These are phyloP conservation scores for Ascoidea asiatica DNA, from an alignment of 805 yeast genomes.

Conservation along the genomic window DNA sequence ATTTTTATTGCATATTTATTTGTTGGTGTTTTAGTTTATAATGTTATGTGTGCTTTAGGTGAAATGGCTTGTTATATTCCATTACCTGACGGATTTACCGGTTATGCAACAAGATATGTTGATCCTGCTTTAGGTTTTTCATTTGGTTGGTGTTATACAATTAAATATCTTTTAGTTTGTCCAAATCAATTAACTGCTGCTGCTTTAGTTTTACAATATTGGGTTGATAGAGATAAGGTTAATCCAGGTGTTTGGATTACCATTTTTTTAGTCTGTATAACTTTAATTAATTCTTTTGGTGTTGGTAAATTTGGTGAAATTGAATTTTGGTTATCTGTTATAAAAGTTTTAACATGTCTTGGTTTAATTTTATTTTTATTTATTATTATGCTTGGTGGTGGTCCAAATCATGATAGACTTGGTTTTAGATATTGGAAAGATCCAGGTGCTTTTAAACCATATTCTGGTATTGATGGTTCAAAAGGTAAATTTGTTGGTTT, in stretches of 20 bases:
- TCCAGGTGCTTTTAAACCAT: slow-evolving; percentile 50
- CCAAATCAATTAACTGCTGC: slow-evolving; percentile 48
- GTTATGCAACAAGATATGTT: slow-evolving; percentile 41
- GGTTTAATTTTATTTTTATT: slow-evolving; percentile 55
- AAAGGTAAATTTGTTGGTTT: slow-evolving; percentile 50
- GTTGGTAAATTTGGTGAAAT: slow-evolving; percentile 31
- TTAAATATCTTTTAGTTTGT: slow-evolving; percentile 38
- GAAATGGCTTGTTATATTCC: slow-evolving; percentile 61
- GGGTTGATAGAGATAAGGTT: slow-evolving; percentile 27
- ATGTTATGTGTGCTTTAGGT: slow-evolving; percentile 56
- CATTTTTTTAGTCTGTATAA: slow-evolving; percentile 29
- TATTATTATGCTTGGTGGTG: slow-evolving; percentile 65
- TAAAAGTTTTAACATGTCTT: slow-evolving; percentile 51
- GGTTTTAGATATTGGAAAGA: slow-evolving; percentile 61
- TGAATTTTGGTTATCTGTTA: slow-evolving; percentile 43
- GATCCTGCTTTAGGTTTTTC: slow-evolving; percentile 47
- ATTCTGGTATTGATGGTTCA: slow-evolving; percentile 29
- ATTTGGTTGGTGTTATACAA: slow-evolving; percentile 38
- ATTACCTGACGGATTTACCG: slow-evolving; percentile 50
- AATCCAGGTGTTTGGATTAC: slow-evolving; percentile 42
- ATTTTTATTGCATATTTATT: slow-evolving; percentile 49
- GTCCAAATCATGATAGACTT: slow-evolving; percentile 56
- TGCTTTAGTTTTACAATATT: slow-evolving; percentile 36
- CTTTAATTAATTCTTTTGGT: slow-evolving; percentile 29
- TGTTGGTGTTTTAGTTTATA: slow-evolving; percentile 59